A percentile compares a stretch with the other conserved stretches of the same genome.
phyloP scores from a whole-genome alignment of 2,329 filamentous ascomycete genomes.

The Diaporthe batatas region DNA sequence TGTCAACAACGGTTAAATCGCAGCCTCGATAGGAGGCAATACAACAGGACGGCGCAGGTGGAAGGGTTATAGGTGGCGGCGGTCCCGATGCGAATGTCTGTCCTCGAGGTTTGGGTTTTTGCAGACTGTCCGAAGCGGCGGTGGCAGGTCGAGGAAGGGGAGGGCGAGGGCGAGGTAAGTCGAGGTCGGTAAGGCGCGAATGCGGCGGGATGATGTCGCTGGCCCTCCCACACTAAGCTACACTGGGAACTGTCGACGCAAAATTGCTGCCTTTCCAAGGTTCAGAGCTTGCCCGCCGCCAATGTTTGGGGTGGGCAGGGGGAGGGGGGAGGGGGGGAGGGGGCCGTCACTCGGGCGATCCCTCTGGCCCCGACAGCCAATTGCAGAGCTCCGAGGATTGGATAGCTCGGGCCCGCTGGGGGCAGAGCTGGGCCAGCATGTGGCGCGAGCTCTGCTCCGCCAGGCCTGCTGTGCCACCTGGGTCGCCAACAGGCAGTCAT shows the following conservation, averaged over 20 bases:
- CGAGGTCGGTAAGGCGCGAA: conserved; percentile 27
- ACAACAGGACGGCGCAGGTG: neutral
- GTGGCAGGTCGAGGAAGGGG: conserved; percentile 27
- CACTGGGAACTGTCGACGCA: conserved; percentile 3
- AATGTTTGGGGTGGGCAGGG: neutral
- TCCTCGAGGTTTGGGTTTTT: conserved; percentile 24
- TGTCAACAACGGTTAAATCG: conserved; percentile 20
- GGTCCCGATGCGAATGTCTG: conserved; percentile 17
- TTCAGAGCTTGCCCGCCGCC: conserved; percentile 28
- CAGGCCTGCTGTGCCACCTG: neutral
- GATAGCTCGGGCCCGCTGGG: conserved; percentile 4
- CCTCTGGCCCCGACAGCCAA: neutral
- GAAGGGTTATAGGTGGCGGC: neutral
- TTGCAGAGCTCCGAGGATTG: conserved; percentile 11
- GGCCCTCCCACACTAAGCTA: conserved; percentile 24
- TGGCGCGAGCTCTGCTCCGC: conserved; percentile 25
- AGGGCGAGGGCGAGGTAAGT: conserved; percentile 14
- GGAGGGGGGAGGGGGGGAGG: neutral
- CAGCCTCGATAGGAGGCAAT: conserved; percentile 16
- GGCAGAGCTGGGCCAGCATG: conserved; percentile 6
- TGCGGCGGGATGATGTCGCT: conserved; percentile 32
- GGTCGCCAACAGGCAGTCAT: neutral
- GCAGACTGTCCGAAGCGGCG: conserved; percentile 29
- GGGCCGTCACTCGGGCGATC: conserved; percentile 26
- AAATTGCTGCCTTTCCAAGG: conserved; percentile 29